Evolutionary conservation across 164 flowering plant species (phyloP).

Genomic region (Aristolochia contorta): DNA sequence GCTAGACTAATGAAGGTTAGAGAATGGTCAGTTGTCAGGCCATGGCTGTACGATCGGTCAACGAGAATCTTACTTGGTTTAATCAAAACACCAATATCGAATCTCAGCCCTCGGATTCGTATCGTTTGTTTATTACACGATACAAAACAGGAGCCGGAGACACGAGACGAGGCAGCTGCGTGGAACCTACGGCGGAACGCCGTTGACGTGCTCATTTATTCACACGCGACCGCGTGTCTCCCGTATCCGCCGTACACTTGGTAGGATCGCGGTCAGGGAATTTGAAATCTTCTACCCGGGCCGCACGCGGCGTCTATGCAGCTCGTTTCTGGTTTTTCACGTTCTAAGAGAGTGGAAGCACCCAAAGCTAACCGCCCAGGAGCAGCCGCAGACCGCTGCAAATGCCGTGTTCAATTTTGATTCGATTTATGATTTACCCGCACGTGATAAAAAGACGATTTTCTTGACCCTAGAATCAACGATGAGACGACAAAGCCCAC

Average conservation of each 20-base stretch:
- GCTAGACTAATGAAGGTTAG: background rate
- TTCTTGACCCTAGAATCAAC: background rate
- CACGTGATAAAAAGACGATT: constrained; percentile 1
- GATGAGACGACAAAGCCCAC: no score
- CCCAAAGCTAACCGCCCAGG: no score
- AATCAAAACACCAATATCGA: background rate
- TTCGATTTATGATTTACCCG: background rate
- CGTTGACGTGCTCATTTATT: background rate
- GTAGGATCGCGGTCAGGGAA: background rate
- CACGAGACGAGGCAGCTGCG: background rate
- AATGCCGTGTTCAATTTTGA: background rate
- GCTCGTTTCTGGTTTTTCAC: no score
- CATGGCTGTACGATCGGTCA: no score
- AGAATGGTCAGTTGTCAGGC: background rate
- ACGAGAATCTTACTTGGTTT: background rate
- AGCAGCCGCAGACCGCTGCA: background rate
- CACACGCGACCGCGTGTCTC: background rate
- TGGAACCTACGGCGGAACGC: background rate
- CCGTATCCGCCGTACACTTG: background rate
- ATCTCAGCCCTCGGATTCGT: background rate
- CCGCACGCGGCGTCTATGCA: no score
- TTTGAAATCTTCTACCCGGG: background rate
- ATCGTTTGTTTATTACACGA: background rate
- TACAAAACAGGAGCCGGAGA: no score
- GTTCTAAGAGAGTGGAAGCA: no score